Evolutionary conservation across 306 rosid genomes (phyloP).

Genomic region (Glycine tomentella): DNA sequence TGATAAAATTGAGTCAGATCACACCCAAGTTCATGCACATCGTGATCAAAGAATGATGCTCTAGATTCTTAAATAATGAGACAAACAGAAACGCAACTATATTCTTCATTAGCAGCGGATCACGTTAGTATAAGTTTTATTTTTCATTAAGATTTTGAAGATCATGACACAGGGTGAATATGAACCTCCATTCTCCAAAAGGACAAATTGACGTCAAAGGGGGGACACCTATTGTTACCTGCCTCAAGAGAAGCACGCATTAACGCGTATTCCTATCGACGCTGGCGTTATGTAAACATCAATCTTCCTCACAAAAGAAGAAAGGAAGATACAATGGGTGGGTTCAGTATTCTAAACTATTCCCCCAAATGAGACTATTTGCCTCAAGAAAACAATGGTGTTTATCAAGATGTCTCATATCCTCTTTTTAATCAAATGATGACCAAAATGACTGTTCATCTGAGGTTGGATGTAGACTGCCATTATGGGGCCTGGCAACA

Average conservation of each 20-base stretch:
- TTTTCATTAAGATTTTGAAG: conserved; percentile 34
- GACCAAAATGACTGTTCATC: conserved; percentile 93
- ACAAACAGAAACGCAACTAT: conserved; percentile 15
- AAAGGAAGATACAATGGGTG: conserved; percentile 79
- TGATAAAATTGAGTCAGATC: no score
- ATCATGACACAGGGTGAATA: conserved; percentile 40
- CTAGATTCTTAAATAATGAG: neutral
- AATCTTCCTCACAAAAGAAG: conserved; percentile 66
- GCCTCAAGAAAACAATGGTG: conserved; percentile 66
- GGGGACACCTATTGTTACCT: conserved; percentile 40
- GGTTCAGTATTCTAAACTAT: conserved; percentile 61
- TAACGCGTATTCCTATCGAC: conserved; percentile 63
- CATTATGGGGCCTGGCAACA: conserved; percentile 60
- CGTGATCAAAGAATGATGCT: conserved; percentile 24
- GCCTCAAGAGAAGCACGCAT: conserved; percentile 48
- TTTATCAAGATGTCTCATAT: conserved; percentile 51
- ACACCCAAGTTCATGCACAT: no score
- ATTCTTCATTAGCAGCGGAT: conserved; percentile 9
- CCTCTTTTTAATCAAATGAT: conserved; percentile 68
- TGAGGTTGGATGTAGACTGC: conserved; percentile 64
- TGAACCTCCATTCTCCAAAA: conserved; percentile 43
- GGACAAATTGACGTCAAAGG: conserved; percentile 37
- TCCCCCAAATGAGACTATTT: conserved; percentile 60
- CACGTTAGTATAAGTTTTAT: conserved; percentile 37
- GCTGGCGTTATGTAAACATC: conserved; percentile 65